Evolutionary conservation across 2,329 filamentous ascomycete species (phyloP).

Genomic region (Penicillium corylophilum): DNA sequence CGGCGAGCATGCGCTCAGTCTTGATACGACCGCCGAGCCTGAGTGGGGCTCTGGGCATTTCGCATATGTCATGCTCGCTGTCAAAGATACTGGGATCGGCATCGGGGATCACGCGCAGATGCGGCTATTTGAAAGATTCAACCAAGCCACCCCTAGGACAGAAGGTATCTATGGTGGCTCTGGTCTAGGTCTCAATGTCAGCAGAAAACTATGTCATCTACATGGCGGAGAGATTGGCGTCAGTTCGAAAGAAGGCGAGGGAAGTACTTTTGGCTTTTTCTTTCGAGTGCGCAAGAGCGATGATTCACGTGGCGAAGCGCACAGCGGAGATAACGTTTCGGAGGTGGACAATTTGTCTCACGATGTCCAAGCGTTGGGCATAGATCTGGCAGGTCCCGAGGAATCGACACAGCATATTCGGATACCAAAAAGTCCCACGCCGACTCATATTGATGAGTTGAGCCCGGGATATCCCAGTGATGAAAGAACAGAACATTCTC

Average conservation of each 20-base stretch:
- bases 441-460: too few relatives aligned
- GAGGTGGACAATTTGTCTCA: too few relatives aligned
- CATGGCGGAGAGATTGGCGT: constrained; percentile 80
- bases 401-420: too few relatives aligned
- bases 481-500: too few relatives aligned
- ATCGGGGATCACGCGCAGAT: constrained; percentile 70
- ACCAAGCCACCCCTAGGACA: constrained; percentile 72
- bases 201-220: constrained; percentile 73
- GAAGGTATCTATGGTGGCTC: constrained; percentile 78
- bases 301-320: too few relatives aligned
- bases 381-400: too few relatives aligned
- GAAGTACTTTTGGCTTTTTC: constrained; percentile 60
- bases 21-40: constrained; percentile 38
- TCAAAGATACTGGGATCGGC: constrained; percentile 75
- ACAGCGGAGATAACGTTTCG: not conserved
- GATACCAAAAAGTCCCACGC: too few relatives aligned
- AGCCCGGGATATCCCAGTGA: too few relatives aligned
- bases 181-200: constrained; percentile 77
- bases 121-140: constrained; percentile 74
- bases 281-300: constrained; percentile 50
- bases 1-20: constrained; percentile 14
- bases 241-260: constrained; percentile 53
- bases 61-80: constrained; percentile 68
- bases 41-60: constrained; percentile 60
- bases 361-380: too few relatives aligned